A percentile compares a stretch with the other conserved stretches of the same genome.
Evolutionary conservation across 2,329 filamentous ascomycete genomes (phyloP).

Genomic region (Botrytis medusae): DNA sequence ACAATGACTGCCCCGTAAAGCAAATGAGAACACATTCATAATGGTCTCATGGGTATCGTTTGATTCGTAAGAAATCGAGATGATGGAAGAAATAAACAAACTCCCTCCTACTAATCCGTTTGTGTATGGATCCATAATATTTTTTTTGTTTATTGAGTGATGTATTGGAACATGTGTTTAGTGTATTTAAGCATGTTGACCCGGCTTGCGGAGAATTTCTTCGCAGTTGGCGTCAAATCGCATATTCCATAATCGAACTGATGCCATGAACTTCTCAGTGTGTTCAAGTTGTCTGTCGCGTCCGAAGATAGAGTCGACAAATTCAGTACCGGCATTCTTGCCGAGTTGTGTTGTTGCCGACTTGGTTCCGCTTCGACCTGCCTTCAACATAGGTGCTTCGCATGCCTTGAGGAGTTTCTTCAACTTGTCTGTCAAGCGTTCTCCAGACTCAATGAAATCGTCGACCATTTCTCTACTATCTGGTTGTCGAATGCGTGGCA

Average conservation of each 20-base stretch:
- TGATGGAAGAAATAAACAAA: constrained; percentile 25
- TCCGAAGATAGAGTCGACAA: constrained; percentile 94
- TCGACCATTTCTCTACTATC: constrained; percentile 80
- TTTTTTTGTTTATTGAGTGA: constrained; percentile 5
- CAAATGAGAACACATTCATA: constrained; percentile 21
- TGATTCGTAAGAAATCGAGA: constrained; percentile 23
- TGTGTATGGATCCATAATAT: constrained; percentile 18
- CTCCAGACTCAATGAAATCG: constrained; percentile 86
- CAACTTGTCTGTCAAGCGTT: constrained; percentile 82
- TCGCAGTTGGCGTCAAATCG: constrained; percentile 96
- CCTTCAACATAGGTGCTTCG: constrained; percentile 93
- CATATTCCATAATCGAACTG: constrained; percentile 67
- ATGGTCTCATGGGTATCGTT: constrained; percentile 24
- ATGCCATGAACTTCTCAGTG: constrained; percentile 89
- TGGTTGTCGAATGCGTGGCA: constrained; percentile 67
- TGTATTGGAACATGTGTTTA: constrained; percentile 26
- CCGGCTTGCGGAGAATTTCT: constrained; percentile 69
- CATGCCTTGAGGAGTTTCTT: constrained; percentile 85
- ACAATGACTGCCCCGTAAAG: constrained; percentile 21
- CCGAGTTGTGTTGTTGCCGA: constrained; percentile 69
- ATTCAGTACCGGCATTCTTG: constrained; percentile 89
- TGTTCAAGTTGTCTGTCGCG: constrained; percentile 84
- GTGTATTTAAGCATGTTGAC: constrained; percentile 31
- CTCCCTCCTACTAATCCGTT: constrained; percentile 21
- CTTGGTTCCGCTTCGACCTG: constrained; percentile 70